Evolutionary conservation across 1,139 yeast species (phyloP), one percentile per base, ranked within the genome.

Genomic region (Saccharomyces hybrid): DNA sequence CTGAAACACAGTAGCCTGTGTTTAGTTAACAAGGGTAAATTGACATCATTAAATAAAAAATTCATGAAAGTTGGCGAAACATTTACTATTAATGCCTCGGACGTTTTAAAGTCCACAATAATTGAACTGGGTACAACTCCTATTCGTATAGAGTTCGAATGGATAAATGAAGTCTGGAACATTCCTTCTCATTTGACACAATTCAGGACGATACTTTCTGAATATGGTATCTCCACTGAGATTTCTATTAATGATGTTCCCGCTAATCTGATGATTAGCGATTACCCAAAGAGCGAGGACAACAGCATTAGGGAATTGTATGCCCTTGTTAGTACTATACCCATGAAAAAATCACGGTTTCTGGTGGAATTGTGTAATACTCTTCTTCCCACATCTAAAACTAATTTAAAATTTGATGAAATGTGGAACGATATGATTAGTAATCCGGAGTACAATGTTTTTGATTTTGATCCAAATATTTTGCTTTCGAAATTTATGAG

Each of bases 61-160:
- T 57, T 58, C 41, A 47, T 65, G 31, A 57, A 57, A 34, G 54
- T 50, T 2, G 61, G 55, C 6, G 66, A 65, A 51, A 38, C 51
- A 2, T 16, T 58, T 11, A 44, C 14, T 5, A 57, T 63, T 31
- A 26, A 48, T 2, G 32, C 53, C 27, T 23, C 42, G 34, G 27
- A 38, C 27, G 25, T 26, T 34, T 38, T 46, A 9, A 26, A 34
- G 1, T 16, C 49, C 38, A 23, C 52, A n/a, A 5, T 29, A 6
- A 26, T 64, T 5, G 56, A 57, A 23, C 53, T 67, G 48, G 71
- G 71, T 5, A 61, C 65, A 7, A 53, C 52, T 14, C 71, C 71
- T 4, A 53, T 64, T 16, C 46, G 16, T 9, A 58, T 64, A 3
- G 48, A 47, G 3, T 4, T 64, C 2, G 31, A 42, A n/a, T 56